Evolutionary conservation across 441 rosid species (phyloP).

Genomic region (Metrosideros polymorpha): DNA sequence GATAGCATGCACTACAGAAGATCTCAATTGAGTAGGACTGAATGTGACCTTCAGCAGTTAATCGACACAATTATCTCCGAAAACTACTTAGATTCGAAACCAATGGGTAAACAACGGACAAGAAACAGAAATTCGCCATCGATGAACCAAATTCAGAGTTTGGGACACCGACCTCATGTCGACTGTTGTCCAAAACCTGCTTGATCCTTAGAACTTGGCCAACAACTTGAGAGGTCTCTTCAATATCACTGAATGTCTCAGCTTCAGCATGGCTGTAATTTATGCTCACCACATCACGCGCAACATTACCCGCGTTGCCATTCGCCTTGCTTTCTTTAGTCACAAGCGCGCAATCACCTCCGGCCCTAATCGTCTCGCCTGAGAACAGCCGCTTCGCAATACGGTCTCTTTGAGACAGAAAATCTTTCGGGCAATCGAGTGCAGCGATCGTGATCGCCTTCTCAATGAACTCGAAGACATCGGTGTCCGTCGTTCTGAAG

Average conservation of each 20-base stretch:
- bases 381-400: not conserved
- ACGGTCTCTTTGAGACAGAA: not conserved
- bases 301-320: not conserved
- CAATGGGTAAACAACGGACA: too few relatives aligned
- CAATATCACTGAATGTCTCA: not conserved
- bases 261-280: not conserved
- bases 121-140: not conserved
- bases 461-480: not conserved
- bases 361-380: not conserved
- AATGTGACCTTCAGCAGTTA: too few relatives aligned
- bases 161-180: not conserved
- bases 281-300: not conserved
- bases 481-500: not conserved
- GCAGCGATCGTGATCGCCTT: not conserved
- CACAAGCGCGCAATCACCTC: not conserved
- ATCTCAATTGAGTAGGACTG: too few relatives aligned
- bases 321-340: not conserved
- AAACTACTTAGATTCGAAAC: too few relatives aligned
- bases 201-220: not conserved
- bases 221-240: not conserved
- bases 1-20: too few relatives aligned
- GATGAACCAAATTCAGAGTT: not conserved
- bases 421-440: not conserved
- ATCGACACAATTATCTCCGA: too few relatives aligned
- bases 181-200: not conserved